These are phyloP conservation scores for Silybum marianum DNA, from an alignment of 129 eudicot genomes.

Conservation along the genomic window DNA sequence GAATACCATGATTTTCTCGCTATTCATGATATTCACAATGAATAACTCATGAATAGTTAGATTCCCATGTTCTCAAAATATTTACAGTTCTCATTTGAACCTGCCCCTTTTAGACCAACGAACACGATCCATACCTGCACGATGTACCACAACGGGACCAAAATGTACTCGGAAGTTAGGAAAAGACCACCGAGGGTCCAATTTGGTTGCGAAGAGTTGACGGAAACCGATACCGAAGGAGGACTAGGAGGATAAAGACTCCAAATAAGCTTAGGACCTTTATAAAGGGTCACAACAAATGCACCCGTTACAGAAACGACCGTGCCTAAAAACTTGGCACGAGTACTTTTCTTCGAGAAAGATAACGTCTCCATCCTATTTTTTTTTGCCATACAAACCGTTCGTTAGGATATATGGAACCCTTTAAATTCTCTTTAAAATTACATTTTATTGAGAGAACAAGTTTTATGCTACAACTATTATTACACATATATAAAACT, in stretches of 20 bases:
- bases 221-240: conserved; percentile 14
- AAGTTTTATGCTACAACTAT: too few species aligned
- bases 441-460: too few species aligned
- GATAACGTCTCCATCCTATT: conserved; percentile 83
- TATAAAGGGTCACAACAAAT: conserved; percentile 71
- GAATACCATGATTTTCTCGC: neutral
- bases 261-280: conserved; percentile 61
- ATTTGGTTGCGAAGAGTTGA: conserved; percentile 39
- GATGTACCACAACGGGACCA: conserved; percentile 88
- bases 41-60: neutral
- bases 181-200: conserved; percentile 87
- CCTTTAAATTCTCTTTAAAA: neutral
- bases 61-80: neutral
- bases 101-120: neutral
- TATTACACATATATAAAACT: too few species aligned
- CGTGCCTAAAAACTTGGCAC: conserved; percentile 76
- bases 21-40: neutral
- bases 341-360: conserved; percentile 57
- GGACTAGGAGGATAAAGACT: conserved; percentile 22
- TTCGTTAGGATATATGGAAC: neutral
- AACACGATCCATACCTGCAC: conserved; percentile 48
- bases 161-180: conserved; percentile 62
- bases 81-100: neutral
- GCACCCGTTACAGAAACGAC: conserved; percentile 82
- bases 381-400: conserved; percentile 6